A percentile compares a stretch with the other conserved stretches of the same genome.
Evolutionary conservation across 768 basidiomycete genomes (phyloP).

Genomic region (Thelephora aurantiotincta): DNA sequence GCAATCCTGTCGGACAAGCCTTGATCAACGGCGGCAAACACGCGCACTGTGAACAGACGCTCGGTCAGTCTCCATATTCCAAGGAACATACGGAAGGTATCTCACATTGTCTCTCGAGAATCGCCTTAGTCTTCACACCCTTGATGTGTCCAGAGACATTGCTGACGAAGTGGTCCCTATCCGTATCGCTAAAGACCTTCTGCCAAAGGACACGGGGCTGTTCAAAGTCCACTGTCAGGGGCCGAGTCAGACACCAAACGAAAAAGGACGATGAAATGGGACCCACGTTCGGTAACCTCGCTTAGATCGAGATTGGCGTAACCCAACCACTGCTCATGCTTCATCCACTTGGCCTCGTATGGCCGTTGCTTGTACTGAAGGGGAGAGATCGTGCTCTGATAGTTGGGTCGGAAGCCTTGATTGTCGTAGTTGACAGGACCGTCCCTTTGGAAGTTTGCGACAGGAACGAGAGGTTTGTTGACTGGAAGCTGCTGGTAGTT

Average conservation of each 20-base stretch:
- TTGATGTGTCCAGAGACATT: slow-evolving; percentile 57
- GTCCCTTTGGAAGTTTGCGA: slow-evolving; percentile 89
- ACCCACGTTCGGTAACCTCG: slow-evolving; percentile 70
- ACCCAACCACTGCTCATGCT: slow-evolving; percentile 68
- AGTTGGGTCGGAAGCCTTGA: slow-evolving; percentile 80
- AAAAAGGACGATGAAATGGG: neutral
- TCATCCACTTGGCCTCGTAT: slow-evolving; percentile 18
- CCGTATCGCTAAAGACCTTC: slow-evolving; percentile 51
- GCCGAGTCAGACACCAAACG: neutral
- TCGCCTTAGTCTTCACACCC: slow-evolving; percentile 40
- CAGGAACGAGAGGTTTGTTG: slow-evolving; percentile 60
- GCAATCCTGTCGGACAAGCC: slow-evolving; percentile 65
- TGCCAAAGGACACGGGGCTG: slow-evolving; percentile 61
- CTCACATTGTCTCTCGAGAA: slow-evolving; percentile 57
- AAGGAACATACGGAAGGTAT: slow-evolving; percentile 6
- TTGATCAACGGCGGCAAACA: slow-evolving; percentile 72
- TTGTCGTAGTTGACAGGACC: slow-evolving; percentile 55
- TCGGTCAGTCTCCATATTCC: neutral
- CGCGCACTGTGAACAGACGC: slow-evolving; percentile 34
- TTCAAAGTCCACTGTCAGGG: slow-evolving; percentile 60
- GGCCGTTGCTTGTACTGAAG: slow-evolving; percentile 37
- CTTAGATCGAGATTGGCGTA: slow-evolving; percentile 53
- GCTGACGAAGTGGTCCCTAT: slow-evolving; percentile 44
- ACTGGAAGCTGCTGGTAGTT: slow-evolving; percentile 85
- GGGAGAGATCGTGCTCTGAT: slow-evolving; percentile 65